Evolutionary conservation across 2,329 filamentous ascomycete genomes (phyloP).

Genomic region (Paraphaeosphaeria sporulosa): DNA sequence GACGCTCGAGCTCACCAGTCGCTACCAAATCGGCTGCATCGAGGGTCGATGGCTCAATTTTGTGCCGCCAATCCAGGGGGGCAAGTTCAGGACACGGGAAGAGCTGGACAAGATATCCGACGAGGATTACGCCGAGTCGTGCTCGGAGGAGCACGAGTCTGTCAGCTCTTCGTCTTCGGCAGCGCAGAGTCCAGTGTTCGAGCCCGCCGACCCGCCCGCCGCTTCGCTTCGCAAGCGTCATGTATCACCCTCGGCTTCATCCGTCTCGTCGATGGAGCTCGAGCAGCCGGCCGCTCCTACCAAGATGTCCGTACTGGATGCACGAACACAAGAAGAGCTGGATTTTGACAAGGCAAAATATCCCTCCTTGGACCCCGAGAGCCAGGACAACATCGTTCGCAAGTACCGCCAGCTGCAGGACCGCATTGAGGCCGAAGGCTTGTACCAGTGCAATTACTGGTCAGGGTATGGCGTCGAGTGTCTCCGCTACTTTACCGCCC

Average conservation of each 20-base stretch:
- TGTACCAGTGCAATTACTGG: constrained; percentile 85
- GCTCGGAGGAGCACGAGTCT: constrained; percentile 35
- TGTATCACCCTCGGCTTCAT: constrained; percentile 59
- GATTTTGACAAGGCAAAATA: constrained; percentile 81
- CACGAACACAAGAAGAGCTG: constrained; percentile 76
- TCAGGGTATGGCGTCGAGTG: constrained; percentile 76
- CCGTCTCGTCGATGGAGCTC: constrained; percentile 61
- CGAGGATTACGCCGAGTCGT: constrained; percentile 33
- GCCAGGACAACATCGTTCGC: constrained; percentile 76
- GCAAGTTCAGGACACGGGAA: constrained; percentile 69
- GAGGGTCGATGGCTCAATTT: constrained; percentile 88
- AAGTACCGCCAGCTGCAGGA: constrained; percentile 84
- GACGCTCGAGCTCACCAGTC: constrained; percentile 77
- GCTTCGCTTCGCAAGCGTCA: constrained; percentile 47
- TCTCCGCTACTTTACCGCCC: constrained; percentile 74
- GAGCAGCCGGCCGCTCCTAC: constrained; percentile 46
- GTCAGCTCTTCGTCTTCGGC: constrained; percentile 58
- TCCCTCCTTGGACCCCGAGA: constrained; percentile 75
- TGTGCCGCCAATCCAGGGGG: constrained; percentile 88
- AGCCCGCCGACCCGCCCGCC: constrained; percentile 55
- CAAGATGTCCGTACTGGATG: constrained; percentile 71
- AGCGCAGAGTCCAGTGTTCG: constrained; percentile 66
- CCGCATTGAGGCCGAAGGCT: constrained; percentile 73
- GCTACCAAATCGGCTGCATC: constrained; percentile 83
- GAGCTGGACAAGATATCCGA: constrained; percentile 48